Conservation (phyloP, 169 alveolate genomes). For the Eimeria falciformis region DNA sequence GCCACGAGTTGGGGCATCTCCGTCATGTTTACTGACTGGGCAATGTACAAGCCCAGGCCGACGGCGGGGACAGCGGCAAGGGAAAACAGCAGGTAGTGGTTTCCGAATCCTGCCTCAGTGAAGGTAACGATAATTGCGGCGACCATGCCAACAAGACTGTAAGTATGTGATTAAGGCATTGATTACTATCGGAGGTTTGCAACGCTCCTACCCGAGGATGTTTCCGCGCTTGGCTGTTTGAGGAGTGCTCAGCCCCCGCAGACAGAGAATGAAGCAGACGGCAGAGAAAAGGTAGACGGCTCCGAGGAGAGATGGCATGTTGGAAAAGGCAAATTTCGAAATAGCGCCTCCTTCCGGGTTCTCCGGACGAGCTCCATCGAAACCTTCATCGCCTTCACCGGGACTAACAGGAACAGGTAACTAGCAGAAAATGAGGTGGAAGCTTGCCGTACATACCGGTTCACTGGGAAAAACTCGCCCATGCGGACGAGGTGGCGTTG, state of each 20-base stretch:
- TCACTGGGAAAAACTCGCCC: slow-evolving; percentile 76
- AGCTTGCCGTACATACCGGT: slow-evolving; percentile 39
- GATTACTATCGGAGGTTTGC: no score
- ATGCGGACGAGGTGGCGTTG: slow-evolving; percentile 69
- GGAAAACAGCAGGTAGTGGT: slow-evolving; percentile 75
- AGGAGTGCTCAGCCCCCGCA: slow-evolving; percentile 82
- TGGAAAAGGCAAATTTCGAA: slow-evolving; percentile 49
- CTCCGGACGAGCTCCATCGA: slow-evolving; percentile 34
- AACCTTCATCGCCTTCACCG: slow-evolving; percentile 75
- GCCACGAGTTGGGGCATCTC: slow-evolving; percentile 95
- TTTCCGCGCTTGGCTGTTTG: slow-evolving; percentile 83
- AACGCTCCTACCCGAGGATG: slow-evolving; percentile 78
- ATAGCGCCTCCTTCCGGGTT: slow-evolving; percentile 64
- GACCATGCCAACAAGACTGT: slow-evolving; percentile 81
- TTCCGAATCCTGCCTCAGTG: slow-evolving; percentile 80
- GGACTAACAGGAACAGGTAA: slow-evolving; percentile 45
- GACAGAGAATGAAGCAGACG: slow-evolving; percentile 80
- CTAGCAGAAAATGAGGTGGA: neutral
- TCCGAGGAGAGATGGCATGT: slow-evolving; percentile 77
- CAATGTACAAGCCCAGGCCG: slow-evolving; percentile 76
- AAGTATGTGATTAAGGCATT: no score
- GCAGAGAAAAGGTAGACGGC: slow-evolving; percentile 79
- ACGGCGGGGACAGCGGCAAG: slow-evolving; percentile 77
- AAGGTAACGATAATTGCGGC: slow-evolving; percentile 81
- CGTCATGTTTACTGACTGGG: slow-evolving; percentile 68